Conservation (phyloP, 1,284 basidiomycete genomes). For the Cerrena zonata region DNA sequence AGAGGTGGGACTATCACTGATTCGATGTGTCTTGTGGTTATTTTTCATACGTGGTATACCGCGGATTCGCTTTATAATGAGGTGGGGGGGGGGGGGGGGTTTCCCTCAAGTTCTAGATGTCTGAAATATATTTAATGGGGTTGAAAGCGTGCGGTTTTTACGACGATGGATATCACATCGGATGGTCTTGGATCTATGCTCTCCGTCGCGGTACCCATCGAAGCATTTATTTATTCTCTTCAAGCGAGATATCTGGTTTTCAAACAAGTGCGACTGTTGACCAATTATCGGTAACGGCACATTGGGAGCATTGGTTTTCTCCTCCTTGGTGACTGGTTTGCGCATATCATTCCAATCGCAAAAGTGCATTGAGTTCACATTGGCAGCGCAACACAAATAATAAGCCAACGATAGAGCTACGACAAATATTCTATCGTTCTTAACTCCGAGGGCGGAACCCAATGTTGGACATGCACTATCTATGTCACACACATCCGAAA, state of each 20-base stretch:
- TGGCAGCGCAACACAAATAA: no score
- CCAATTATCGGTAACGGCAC: no score
- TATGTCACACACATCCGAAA: no score
- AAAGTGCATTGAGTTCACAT: no score
- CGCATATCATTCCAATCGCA: no score
- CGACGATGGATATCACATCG: conserved; percentile 96
- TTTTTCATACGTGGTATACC: conserved; percentile 87
- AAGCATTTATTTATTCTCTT: conserved; percentile 89
- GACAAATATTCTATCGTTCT: no score
- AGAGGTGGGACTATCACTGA: conserved; percentile 74
- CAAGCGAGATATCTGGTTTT: conserved; percentile 94
- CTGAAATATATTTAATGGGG: background rate
- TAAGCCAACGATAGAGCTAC: no score
- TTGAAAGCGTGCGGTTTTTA: conserved; percentile 73
- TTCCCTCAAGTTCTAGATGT: conserved; percentile 9
- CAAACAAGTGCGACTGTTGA: conserved; percentile 69
- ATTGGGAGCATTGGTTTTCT: no score
- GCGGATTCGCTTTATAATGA: conserved; percentile 85
- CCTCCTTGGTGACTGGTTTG: no score
- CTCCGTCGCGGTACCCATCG: conserved; percentile 86
- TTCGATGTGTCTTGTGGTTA: conserved; percentile 85
- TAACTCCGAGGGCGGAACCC: no score
- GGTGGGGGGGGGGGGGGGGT: no score
- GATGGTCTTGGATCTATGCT: conserved; percentile 99
- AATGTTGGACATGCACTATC: no score